Evolutionary conservation across 352 stramenopile genomes (phyloP).

Genomic region (Globisporangium carolinianum): DNA sequence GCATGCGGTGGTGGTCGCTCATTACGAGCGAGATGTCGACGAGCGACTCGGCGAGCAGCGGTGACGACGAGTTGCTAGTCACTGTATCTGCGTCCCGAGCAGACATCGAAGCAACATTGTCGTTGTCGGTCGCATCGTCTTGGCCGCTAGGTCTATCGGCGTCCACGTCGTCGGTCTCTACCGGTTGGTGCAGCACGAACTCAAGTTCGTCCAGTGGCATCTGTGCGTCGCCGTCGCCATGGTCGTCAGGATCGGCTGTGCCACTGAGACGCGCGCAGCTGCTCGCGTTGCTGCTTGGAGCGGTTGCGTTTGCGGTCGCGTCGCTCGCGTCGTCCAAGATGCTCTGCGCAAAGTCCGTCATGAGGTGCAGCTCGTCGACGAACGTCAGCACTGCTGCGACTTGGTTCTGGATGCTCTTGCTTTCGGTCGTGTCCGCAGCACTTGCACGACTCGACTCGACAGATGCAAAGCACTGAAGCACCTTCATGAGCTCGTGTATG

Average conservation of each 20-base stretch:
- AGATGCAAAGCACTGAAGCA: conserved; percentile 28
- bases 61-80: conserved; percentile 7
- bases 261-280: conserved; percentile 30
- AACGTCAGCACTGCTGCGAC: conserved; percentile 37
- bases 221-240: not conserved
- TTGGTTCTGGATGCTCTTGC: conserved; percentile 19
- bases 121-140: too few species aligned
- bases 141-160: too few species aligned
- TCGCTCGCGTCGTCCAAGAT: conserved; percentile 48
- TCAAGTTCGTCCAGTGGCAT: conserved; percentile 13
- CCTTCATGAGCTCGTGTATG: conserved; percentile 36
- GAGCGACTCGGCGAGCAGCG: conserved; percentile 46
- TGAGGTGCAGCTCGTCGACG: conserved; percentile 45
- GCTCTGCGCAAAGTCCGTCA: conserved; percentile 53
- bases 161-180: not conserved
- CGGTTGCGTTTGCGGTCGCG: conserved; percentile 1
- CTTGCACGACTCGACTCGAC: conserved; percentile 14
- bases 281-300: conserved; percentile 27
- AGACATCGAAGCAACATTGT: too few species aligned
- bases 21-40: conserved; percentile 73
- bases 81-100: not conserved
- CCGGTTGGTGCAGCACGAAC: conserved; percentile 5
- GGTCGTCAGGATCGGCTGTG: not conserved
- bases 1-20: conserved; percentile 61
- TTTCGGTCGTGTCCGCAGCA: not conserved